These are phyloP conservation scores for California macrophylla DNA, from an alignment of 441 rosid genomes.

Conservation along the genomic window DNA sequence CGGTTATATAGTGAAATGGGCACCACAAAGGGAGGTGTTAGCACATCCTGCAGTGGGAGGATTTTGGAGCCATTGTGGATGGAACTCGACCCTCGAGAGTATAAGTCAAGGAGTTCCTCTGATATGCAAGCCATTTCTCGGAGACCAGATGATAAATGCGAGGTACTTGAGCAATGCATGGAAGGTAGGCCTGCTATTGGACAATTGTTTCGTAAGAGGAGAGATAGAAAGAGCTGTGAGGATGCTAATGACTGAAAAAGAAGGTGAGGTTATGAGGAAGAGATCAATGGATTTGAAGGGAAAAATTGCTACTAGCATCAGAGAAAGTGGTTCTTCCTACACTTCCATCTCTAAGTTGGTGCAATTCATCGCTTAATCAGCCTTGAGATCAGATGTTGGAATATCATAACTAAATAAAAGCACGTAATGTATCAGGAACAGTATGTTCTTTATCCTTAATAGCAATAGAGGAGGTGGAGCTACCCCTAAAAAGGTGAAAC, in stretches of 20 bases:
- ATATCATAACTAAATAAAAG: no score
- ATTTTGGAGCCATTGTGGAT: conserved; percentile 43
- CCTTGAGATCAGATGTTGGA: neutral
- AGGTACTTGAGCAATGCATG: conserved; percentile 30
- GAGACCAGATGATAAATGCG: conserved; percentile 34
- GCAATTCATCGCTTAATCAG: neutral
- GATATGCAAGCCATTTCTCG: conserved; percentile 37
- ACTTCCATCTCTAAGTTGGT: conserved; percentile 12
- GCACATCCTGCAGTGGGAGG: conserved; percentile 36
- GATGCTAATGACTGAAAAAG: conserved; percentile 20
- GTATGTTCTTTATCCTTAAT: no score
- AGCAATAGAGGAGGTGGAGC: no score
- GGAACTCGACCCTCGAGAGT: conserved; percentile 41
- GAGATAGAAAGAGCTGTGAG: conserved; percentile 27
- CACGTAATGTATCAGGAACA: no score
- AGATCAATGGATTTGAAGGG: conserved; percentile 26
- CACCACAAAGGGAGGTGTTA: conserved; percentile 32
- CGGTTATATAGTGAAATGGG: conserved; percentile 38
- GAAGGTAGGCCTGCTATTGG: conserved; percentile 30
- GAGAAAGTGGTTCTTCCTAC: conserved; percentile 32
- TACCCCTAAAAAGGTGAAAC: no score
- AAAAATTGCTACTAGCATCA: conserved; percentile 19
- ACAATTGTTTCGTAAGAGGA: conserved; percentile 26
- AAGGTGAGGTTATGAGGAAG: conserved; percentile 28
- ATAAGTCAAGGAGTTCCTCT: conserved; percentile 41